Base-by-base conservation (phyloP, 805 yeast genomes). In the Hermanozyma aechmeae region DNA sequence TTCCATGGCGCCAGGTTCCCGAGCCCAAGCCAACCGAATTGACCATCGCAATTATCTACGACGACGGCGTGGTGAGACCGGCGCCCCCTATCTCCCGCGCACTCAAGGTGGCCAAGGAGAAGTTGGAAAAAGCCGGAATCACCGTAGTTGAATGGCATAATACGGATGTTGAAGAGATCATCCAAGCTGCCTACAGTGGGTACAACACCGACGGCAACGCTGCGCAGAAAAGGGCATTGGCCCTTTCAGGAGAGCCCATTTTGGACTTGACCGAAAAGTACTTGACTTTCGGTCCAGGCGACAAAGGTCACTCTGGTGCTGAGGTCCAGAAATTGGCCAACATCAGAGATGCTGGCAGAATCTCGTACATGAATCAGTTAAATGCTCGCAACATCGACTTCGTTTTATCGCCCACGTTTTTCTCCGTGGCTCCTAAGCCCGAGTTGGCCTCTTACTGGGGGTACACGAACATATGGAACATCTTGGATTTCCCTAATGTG, bases 401-500 rank as follows among this genome's bases (percentile, higher is more conserved):
- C 25, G 29, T 40, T 13, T 32, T 40, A 10, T 36, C 43, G 4
- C 45, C 45, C n/a, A 39, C 42, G 2, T 40, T 38, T 24, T 40
- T 40, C 4, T 33, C 39, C 4, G 43, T 36, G n/a, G 45, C 45
- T 3, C 18, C 39, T 3, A 40, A 40, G 24, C 43, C 45, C 6
- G 45, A 40, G 18, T 28, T 37, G 13, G 30, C 32, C 16, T 26
- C 27, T n/a, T 40, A 40, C 38, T 40, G 45, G 45, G 45, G 45
- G 13, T 40, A 40, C 34, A 38, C 45, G 16, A 34, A 32, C 25
- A 31, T 40, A 20, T 40, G 45, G 45, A 40, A 40, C 31, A 38
- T 40, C 21, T 35, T 40, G 15, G 45, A 40, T 25, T 40, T 40
- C 22, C 45, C 45, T 27, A 40, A 40, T 26, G 45, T 40, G 15